Conservation (phyloP, 2,329 filamentous ascomycete species). For the Orbilia brochopaga region DNA sequence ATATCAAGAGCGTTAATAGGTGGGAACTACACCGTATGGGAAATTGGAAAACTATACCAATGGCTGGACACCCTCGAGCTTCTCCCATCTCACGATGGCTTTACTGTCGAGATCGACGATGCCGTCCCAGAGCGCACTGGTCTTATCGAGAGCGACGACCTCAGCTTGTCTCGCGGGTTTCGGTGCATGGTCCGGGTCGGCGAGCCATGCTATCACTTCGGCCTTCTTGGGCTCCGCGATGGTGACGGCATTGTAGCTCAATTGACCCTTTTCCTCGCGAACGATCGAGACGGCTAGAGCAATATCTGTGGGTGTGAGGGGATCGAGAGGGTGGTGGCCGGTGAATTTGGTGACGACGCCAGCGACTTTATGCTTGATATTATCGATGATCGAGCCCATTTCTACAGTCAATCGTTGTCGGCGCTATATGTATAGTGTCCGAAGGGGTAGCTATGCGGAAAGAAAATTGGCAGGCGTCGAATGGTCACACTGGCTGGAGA, state of each 20-base stretch:
- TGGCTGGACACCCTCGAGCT: slow-evolving; percentile 78
- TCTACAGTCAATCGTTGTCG: neutral
- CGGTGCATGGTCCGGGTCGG: slow-evolving; percentile 66
- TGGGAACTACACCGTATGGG: neutral
- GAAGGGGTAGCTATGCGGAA: neutral
- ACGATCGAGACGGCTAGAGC: slow-evolving; percentile 72
- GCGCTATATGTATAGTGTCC: neutral
- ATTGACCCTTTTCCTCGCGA: slow-evolving; percentile 70
- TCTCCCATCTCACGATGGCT: slow-evolving; percentile 75
- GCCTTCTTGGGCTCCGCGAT: slow-evolving; percentile 84
- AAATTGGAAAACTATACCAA: slow-evolving; percentile 62
- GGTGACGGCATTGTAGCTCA: slow-evolving; percentile 86
- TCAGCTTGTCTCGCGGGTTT: slow-evolving; percentile 77
- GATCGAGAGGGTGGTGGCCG: slow-evolving; percentile 75
- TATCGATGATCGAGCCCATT: slow-evolving; percentile 27
- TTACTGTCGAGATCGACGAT: slow-evolving; percentile 72
- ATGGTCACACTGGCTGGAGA: neutral
- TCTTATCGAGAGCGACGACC: slow-evolving; percentile 78
- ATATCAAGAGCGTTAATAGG: slow-evolving; percentile 8
- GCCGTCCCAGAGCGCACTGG: slow-evolving; percentile 81
- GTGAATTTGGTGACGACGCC: slow-evolving; percentile 14
- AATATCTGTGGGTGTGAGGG: slow-evolving; percentile 75
- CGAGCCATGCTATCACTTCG: slow-evolving; percentile 81
- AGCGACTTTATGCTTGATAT: slow-evolving; percentile 30
- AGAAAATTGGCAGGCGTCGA: neutral